phyloP scores from a whole-genome alignment of 1,139 yeast genomes.

The Debaryomyces sp. region DNA sequence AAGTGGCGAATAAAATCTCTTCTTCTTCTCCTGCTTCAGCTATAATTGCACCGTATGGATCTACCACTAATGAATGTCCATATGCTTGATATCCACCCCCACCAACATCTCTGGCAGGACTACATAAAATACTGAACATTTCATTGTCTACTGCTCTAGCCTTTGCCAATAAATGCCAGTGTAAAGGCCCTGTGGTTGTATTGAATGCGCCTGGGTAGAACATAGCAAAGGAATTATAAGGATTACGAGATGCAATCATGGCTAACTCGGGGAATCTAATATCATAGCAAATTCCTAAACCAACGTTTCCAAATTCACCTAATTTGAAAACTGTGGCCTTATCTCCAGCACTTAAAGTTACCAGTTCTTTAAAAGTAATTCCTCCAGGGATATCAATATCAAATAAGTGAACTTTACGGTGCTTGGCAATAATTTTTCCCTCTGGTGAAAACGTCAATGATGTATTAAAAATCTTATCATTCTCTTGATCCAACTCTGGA shows the following conservation, averaged over 20 bases:
- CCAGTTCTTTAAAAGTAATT: conserved; percentile 67
- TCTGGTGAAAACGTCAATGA: conserved; percentile 42
- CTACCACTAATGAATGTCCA: conserved; percentile 81
- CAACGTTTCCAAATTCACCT: conserved; percentile 52
- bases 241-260: conserved; percentile 58
- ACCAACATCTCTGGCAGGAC: conserved; percentile 62
- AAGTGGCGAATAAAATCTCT: conserved; percentile 27
- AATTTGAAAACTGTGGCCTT: conserved; percentile 49
- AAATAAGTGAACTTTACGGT: conserved; percentile 81
- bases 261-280: conserved; percentile 77
- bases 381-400: conserved; percentile 78
- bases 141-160: conserved; percentile 86
- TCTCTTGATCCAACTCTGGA: conserved; percentile 20
- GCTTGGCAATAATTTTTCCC: conserved; percentile 65
- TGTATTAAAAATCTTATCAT: conserved; percentile 25
- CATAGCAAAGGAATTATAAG: conserved; percentile 66
- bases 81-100: conserved; percentile 65
- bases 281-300: conserved; percentile 80
- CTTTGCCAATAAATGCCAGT: conserved; percentile 76
- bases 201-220: conserved; percentile 90
- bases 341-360: conserved; percentile 75
- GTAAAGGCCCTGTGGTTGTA: conserved; percentile 81
- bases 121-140: conserved; percentile 67
- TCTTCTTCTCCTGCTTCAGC: conserved; percentile 48
- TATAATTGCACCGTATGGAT: conserved; percentile 81